These are phyloP conservation scores for Trichoderma koningii DNA, from an alignment of 2,329 filamentous ascomycete species.

Conservation along the genomic window DNA sequence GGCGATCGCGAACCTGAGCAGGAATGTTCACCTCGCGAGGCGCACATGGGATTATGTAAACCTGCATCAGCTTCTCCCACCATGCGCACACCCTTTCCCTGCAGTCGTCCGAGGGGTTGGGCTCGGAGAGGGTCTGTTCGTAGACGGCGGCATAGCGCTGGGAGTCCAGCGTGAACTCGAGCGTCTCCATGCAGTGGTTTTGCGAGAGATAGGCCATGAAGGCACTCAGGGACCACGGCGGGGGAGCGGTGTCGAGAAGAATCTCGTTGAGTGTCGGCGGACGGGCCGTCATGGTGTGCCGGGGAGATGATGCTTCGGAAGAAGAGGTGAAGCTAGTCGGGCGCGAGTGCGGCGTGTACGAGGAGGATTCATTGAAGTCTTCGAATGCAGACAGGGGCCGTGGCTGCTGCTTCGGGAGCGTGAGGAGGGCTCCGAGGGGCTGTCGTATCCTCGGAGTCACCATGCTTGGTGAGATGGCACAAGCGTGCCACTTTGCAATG, in stretches of 20 bases:
- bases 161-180: slow-evolving; percentile 95
- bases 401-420: slow-evolving; percentile 47
- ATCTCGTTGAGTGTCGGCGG: slow-evolving; percentile 82
- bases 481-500: neutral
- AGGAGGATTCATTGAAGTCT: slow-evolving; percentile 51
- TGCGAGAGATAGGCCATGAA: slow-evolving; percentile 97
- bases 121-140: slow-evolving; percentile 46
- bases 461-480: slow-evolving; percentile 40
- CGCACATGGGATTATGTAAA: slow-evolving; percentile 84
- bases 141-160: slow-evolving; percentile 73
- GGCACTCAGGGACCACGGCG: slow-evolving; percentile 86
- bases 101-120: slow-evolving; percentile 45
- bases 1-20: slow-evolving; percentile 76
- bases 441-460: slow-evolving; percentile 50
- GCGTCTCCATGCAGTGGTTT: slow-evolving; percentile 93
- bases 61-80: slow-evolving; percentile 85
- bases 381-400: slow-evolving; percentile 49
- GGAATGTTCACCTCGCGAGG: slow-evolving; percentile 90
- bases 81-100: slow-evolving; percentile 72
- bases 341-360: slow-evolving; percentile 46
- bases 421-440: slow-evolving; percentile 48
- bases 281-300: slow-evolving; percentile 37
- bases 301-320: slow-evolving; percentile 45
- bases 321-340: slow-evolving; percentile 52
- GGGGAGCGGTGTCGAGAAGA: slow-evolving; percentile 78